Base-by-base conservation (phyloP, 148 eudicot genomes). In the Nepenthes mirabilis region DNA sequence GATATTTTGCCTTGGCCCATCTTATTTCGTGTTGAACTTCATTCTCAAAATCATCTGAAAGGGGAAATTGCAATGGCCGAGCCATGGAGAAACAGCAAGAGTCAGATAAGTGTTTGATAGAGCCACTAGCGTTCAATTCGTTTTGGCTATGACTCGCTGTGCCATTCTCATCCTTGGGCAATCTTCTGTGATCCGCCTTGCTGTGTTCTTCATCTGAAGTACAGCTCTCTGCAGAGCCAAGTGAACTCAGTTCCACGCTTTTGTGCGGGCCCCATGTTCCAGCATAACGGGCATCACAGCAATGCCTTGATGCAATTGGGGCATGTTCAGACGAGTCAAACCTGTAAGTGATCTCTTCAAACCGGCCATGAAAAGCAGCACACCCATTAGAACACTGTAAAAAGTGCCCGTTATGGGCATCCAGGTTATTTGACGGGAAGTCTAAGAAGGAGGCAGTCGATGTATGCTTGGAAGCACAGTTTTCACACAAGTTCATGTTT, bases 1-100 rank as follows among this genome's bases (percentile, higher is more conserved):
- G 83, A 70, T 79, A 69, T 70, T 79, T 88, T 34, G 87, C 91
- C 72, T 71, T 85, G 6, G 82, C 70, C 88, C 88, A 82, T 70
- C 95, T 79, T 14, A 84, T 59, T 59, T 79, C 88, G 66, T 77
- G 67, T 66, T 74, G 80, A 55, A 62, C 71, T 65, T 78, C 81
- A 13, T 62, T 65, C 67, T 79, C 82, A 60, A 55, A 55, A 47
- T 77, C 23, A 23, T 23, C 23, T 23, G 23, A 23, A 23, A 23
- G 23, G 23, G 23, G 23, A 23, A 23, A 23, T 23, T 23, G 23
- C 23, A 23, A 0, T 23, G 23, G 23, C 23, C 0, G 23, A 23
- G 23, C 23, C 23, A 23, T 23, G 23, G 23, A 23, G 23, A 23
- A 23, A 23, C 23, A 23, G 23, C 23, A 23, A 23, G 23, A 23